Percentiles rank a stretch among this genome's conserved stretches.
Evolutionary conservation across 2,329 filamentous ascomycete genomes (phyloP).

Genomic region (Xylariaceae sp.): DNA sequence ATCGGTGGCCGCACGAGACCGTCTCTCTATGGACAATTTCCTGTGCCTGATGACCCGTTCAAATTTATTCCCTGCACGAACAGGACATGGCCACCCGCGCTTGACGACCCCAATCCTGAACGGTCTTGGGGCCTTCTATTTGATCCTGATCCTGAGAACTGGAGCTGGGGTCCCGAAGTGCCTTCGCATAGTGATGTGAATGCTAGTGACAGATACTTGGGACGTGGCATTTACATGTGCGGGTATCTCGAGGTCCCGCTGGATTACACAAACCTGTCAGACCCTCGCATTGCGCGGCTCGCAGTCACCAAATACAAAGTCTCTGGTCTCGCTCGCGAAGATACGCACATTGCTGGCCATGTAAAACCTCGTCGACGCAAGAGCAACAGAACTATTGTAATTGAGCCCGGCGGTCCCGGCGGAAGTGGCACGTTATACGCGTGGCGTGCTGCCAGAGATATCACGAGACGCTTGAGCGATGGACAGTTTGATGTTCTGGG

Average conservation of each 20-base stretch:
- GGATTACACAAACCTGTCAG: slow-evolving; percentile 13
- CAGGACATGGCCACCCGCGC: slow-evolving; percentile 36
- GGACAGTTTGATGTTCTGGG: slow-evolving; percentile 44
- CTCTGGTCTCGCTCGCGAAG: slow-evolving; percentile 36
- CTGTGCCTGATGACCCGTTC: slow-evolving; percentile 40
- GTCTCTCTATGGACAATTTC: slow-evolving; percentile 37
- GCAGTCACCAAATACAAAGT: slow-evolving; percentile 48
- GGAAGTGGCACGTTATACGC: slow-evolving; percentile 42
- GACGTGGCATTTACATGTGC: slow-evolving; percentile 19
- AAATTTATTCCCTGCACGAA: slow-evolving; percentile 44
- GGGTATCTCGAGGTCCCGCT: slow-evolving; percentile 20
- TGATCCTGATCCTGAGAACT: slow-evolving; percentile 40
- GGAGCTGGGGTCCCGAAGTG: slow-evolving; percentile 41
- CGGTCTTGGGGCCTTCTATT: slow-evolving; percentile 39
- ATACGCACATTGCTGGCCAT: slow-evolving; percentile 10
- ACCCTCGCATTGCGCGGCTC: slow-evolving; percentile 37
- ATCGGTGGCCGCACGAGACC: slow-evolving; percentile 7
- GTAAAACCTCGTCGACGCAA: slow-evolving; percentile 28
- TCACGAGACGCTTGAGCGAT: slow-evolving; percentile 40
- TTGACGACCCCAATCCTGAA: slow-evolving; percentile 37
- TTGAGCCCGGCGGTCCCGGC: slow-evolving; percentile 48
- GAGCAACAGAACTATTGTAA: slow-evolving; percentile 43
- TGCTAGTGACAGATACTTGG: slow-evolving; percentile 23
- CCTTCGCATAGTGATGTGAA: neutral
- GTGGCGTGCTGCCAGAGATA: slow-evolving; percentile 35